Evolutionary conservation across 2,329 filamentous ascomycete species (phyloP), one percentile per base, ranked within the genome.

Genomic region (Aspergillus fumigatiaffinis): DNA sequence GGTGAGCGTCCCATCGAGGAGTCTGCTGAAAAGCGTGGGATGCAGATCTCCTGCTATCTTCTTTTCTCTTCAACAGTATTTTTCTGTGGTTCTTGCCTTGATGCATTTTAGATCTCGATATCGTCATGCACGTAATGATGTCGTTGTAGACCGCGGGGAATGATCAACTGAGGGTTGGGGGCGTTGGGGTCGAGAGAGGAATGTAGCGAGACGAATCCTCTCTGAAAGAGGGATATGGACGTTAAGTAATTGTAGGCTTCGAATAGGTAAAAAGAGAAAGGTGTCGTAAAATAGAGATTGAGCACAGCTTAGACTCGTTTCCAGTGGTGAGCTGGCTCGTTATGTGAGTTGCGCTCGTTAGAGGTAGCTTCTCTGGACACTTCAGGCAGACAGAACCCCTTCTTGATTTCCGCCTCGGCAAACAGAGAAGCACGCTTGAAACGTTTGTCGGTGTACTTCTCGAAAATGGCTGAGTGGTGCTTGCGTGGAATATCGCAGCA

Each of bases 401-500:
- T 84, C 57, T 79, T 76, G 61, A 97, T 80, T 72, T 93, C 88
- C 20, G 80, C 81, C 72, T 92, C 86, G 55, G 96, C 93, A 65
- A 90, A 92, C 21, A 85, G 77, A 20, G 94, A 90, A 9, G 91
- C 90, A 55, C 87, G 84, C 81, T 95, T 95, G 80, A 91, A 97
- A 53, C 90, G 86, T 71, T 88, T 89, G 73, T 95, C 90, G 41
- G 85, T 82, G 76, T 97, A 99, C 76, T 99, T 99, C 55, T 96
- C 91, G 70, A 85, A 97, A 46, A 99, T 88, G 7, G 92, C 91
- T 28, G 80, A 77, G 71, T 99, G 94, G 71, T 99, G 94, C 68
- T 87, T 87, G 61, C 82, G 82, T 6, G 92, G 89, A 55, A 87
- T 83, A 59, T 91, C 87, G 76, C 92, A 96, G 79, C 93, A 97